phyloP scores from a whole-genome alignment of 2,329 filamentous ascomycete species.

The Ophidiomyces ophidiicola region DNA sequence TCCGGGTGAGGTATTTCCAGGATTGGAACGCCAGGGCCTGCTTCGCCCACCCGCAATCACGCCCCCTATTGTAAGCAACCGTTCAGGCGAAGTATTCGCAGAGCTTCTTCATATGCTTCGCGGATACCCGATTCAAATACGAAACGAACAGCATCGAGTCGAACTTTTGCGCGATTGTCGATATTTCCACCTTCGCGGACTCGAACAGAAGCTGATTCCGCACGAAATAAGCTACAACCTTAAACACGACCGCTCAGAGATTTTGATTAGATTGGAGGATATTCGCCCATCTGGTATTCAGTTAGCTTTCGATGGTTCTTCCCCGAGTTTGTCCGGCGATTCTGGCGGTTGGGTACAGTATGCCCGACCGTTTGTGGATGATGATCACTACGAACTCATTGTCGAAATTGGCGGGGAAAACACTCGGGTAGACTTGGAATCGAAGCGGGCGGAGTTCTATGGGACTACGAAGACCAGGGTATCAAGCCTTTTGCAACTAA shows the following conservation, averaged over 20 bases:
- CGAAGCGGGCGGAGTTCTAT: conserved; percentile 58
- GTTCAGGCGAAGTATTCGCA: conserved; percentile 70
- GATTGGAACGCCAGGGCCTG: conserved; percentile 63
- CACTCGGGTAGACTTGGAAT: conserved; percentile 44
- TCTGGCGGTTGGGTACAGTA: conserved; percentile 57
- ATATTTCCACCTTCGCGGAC: conserved; percentile 83
- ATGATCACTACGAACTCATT: conserved; percentile 58
- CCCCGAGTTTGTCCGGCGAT: conserved; percentile 18
- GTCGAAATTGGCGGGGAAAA: conserved; percentile 64
- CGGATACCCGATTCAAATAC: conserved; percentile 70
- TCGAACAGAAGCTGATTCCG: conserved; percentile 77
- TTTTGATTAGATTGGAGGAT: conserved; percentile 67
- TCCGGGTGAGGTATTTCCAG: conserved; percentile 71
- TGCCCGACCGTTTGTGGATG: conserved; percentile 73
- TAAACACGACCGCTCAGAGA: conserved; percentile 56
- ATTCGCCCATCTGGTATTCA: conserved; percentile 77
- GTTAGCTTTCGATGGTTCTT: conserved; percentile 42
- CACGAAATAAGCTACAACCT: conserved; percentile 67
- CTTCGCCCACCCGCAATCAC: conserved; percentile 77
- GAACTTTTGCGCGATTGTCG: conserved; percentile 73
- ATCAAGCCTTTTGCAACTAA: conserved; percentile 61
- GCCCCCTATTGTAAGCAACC: conserved; percentile 67
- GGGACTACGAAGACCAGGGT: conserved; percentile 58
- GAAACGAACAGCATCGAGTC: conserved; percentile 61
- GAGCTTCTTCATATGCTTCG: conserved; percentile 71